Evolutionary conservation across 2,329 filamentous ascomycete genomes (phyloP), one percentile per base, ranked within the genome.

Genomic region (Phyllosticta ampelicida): DNA sequence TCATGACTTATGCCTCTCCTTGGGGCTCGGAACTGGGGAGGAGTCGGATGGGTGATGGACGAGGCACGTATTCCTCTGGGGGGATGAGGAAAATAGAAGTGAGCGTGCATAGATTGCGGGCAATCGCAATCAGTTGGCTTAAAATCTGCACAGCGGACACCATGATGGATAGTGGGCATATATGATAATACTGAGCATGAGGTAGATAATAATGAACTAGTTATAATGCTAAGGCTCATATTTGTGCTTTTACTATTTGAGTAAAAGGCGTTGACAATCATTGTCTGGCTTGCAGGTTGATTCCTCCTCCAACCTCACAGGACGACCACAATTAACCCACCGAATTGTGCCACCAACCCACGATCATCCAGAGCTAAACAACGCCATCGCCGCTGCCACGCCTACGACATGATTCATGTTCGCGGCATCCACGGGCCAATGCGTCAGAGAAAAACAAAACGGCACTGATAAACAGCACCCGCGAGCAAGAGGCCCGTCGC

Each of bases 391-490:
- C 0, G 61, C 74, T 0, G 73, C 74, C 1, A 77, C 74, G 19
- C 72, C 75, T 28, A 77, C 71, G 5, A 74, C 74, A 64, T 77
- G 77, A 61, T 77, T 78, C 75, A 78, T 77, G 62, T 77, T 77
- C 48, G 67, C 66, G 0, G 70, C 63, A 2, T 70, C 75, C 16
- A 77, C 72, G 1, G 74, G 75, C 30, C 70, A 71, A n/a, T 68
- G 63, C 0, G 74, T 70, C 3, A 75, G 75, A n/a, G 69, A 77
- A 77, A 67, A 77, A 81, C 18, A 86, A 70, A n/a, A 85, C 77
- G 9, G 80, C 73, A 63, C 80, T 84, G 62, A 86, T 85, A 64
- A 85, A 83, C 23, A 77, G 62, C 3, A 85, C 82, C 83, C 83
- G 86, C 3, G 71, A 68, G n/a, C 83, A 75, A 1, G 82, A n/a